Evolutionary conservation across 2,329 filamentous ascomycete genomes (phyloP).

Genomic region (Diplocarpon rosae): DNA sequence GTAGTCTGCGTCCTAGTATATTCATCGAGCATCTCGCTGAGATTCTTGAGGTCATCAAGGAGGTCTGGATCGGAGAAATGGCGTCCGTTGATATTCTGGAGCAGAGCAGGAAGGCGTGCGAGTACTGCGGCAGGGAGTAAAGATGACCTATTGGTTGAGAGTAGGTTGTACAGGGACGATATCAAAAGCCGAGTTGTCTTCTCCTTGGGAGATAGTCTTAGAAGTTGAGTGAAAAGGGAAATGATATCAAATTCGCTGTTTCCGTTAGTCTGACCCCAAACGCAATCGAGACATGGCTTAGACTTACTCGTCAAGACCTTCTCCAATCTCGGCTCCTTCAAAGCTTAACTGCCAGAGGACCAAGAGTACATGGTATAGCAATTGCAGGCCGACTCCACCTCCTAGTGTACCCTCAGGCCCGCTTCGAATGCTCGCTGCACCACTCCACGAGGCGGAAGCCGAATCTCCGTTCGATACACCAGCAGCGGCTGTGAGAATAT

Average conservation of each 20-base stretch:
- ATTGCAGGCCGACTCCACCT: slow-evolving; percentile 80
- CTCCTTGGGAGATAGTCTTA: slow-evolving; percentile 90
- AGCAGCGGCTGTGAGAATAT: slow-evolving; percentile 71
- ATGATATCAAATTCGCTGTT: slow-evolving; percentile 83
- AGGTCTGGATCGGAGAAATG: slow-evolving; percentile 56
- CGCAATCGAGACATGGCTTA: background rate
- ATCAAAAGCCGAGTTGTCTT: slow-evolving; percentile 91
- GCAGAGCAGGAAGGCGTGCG: slow-evolving; percentile 62
- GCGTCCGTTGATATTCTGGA: slow-evolving; percentile 50
- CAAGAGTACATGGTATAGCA: slow-evolving; percentile 87
- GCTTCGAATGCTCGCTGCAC: slow-evolving; percentile 40
- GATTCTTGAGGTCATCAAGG: slow-evolving; percentile 47
- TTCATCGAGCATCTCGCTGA: slow-evolving; percentile 54
- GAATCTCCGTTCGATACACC: slow-evolving; percentile 57
- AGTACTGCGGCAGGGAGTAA: slow-evolving; percentile 77
- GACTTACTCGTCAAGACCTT: slow-evolving; percentile 74
- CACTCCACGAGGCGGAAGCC: slow-evolving; percentile 51
- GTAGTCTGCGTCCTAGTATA: slow-evolving; percentile 53
- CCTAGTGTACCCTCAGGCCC: slow-evolving; percentile 54
- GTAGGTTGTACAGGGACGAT: slow-evolving; percentile 80
- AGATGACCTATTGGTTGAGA: slow-evolving; percentile 57
- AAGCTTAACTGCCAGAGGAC: slow-evolving; percentile 97
- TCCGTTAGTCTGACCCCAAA: slow-evolving; percentile 19
- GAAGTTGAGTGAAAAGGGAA: slow-evolving; percentile 80
- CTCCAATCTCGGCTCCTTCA: slow-evolving; percentile 61